phyloP scores from a whole-genome alignment of 768 basidiomycete species.

The Rubroboletus satanas region DNA sequence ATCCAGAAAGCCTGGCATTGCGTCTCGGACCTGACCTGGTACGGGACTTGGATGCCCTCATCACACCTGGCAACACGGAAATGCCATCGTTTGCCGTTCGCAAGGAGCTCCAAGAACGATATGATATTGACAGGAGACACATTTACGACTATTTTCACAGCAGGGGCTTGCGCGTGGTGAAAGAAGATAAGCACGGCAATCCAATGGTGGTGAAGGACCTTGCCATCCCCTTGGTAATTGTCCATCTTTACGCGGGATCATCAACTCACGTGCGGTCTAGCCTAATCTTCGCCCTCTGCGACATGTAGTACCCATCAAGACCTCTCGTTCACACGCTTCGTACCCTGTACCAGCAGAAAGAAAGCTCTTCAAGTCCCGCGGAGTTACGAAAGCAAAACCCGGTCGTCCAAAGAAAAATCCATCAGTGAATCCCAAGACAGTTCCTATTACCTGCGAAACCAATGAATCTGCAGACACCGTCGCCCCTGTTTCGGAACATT shows the following conservation, averaged over 20 bases:
- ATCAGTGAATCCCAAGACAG: conserved; percentile 4
- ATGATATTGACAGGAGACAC: conserved; percentile 66
- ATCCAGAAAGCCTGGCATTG: conserved; percentile 65
- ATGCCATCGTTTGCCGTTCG: conserved; percentile 74
- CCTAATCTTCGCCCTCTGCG: conserved; percentile 32
- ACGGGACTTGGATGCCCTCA: conserved; percentile 67
- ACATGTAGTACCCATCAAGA: conserved; percentile 24
- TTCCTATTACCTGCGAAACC: conserved; percentile 7
- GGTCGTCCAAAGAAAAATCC: conserved; percentile 28
- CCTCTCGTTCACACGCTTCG: conserved; percentile 17
- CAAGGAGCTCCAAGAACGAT: conserved; percentile 67
- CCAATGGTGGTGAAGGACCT: conserved; percentile 30
- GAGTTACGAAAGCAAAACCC: conserved; percentile 30
- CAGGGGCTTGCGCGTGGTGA: conserved; percentile 57
- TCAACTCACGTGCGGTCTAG: conserved; percentile 15
- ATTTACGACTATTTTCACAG: conserved; percentile 79
- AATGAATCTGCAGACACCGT: conserved; percentile 4
- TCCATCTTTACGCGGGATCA: conserved; percentile 5
- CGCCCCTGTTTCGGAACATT: conserved; percentile 6
- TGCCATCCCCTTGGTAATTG: conserved; percentile 21
- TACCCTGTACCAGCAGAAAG: conserved; percentile 11
- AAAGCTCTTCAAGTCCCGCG: conserved; percentile 24
- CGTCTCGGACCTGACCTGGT: conserved; percentile 65
- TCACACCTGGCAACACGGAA: conserved; percentile 61
- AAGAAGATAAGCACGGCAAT: conserved; percentile 60